Conservation (phyloP, 306 rosid genomes). For the Carpinus viminea region DNA sequence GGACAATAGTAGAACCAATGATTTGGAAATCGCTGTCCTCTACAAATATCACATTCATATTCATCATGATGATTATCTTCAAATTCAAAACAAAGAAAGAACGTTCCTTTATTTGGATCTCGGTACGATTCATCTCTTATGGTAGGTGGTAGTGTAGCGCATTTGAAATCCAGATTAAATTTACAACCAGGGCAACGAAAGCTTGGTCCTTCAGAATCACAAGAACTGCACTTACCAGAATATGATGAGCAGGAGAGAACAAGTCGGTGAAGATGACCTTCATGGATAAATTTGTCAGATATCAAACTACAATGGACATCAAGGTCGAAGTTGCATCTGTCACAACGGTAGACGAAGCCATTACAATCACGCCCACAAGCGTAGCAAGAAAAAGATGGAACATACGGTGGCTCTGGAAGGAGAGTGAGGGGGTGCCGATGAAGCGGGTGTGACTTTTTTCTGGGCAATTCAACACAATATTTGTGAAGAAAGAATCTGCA, state of each 20-base stretch:
- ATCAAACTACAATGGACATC: background rate
- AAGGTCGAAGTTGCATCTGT: rapidly evolving
- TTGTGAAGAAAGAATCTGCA: background rate
- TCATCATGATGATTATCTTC: background rate
- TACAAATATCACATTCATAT: background rate
- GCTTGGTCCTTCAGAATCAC: rapidly evolving
- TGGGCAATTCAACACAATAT: background rate
- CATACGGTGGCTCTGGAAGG: too few species aligned
- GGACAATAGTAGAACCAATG: background rate
- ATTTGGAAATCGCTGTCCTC: background rate
- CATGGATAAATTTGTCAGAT: background rate
- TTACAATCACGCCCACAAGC: rapidly evolving
- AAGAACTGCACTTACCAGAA: background rate
- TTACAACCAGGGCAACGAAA: background rate
- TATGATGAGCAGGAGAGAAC: background rate
- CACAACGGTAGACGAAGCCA: background rate
- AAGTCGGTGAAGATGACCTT: background rate
- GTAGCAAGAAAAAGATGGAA: background rate
- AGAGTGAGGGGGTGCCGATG: background rate
- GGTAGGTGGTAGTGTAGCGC: background rate
- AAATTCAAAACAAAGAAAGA: background rate
- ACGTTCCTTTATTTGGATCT: background rate
- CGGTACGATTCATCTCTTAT: background rate
- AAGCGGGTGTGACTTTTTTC: background rate
- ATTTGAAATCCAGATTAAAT: background rate